Conservation (phyloP, 192 early-diverging fungal species). For the Coemansia javaensis region DNA sequence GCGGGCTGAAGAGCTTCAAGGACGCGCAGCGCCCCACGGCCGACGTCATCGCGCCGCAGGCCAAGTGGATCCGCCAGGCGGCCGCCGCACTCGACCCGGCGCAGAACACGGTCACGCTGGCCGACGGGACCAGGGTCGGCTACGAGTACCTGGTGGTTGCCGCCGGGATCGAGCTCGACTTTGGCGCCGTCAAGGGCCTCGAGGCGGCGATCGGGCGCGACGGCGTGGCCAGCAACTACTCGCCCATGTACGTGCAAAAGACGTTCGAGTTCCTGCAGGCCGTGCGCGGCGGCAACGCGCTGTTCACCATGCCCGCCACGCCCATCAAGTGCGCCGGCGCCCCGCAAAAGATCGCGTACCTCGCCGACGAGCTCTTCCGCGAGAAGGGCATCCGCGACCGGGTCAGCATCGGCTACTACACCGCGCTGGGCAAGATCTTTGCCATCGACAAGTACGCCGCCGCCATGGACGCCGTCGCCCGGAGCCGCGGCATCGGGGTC, state of each 20-base stretch:
- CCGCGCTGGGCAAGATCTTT: constrained; percentile 82
- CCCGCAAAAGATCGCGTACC: constrained; percentile 81
- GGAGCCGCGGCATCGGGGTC: constrained; percentile 62
- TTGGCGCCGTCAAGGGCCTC: constrained; percentile 73
- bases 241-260: constrained; percentile 63
- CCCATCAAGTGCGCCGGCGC: constrained; percentile 89
- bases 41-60: constrained; percentile 66
- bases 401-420: constrained; percentile 68
- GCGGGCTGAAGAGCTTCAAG: constrained; percentile 70
- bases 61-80: constrained; percentile 70
- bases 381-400: constrained; percentile 62
- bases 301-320: constrained; percentile 84
- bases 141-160: constrained; percentile 71
- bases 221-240: constrained; percentile 83
- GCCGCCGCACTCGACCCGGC: constrained; percentile 68
- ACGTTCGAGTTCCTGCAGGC: constrained; percentile 67
- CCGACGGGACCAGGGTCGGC: constrained; percentile 59
- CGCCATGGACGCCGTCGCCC: constrained; percentile 62
- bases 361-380: constrained; percentile 79
- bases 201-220: constrained; percentile 68
- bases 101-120: constrained; percentile 60
- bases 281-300: constrained; percentile 55
- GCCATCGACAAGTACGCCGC: constrained; percentile 78
- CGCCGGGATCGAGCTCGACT: constrained; percentile 71
- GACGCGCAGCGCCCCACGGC: constrained; percentile 65